A percentile compares a stretch with the other conserved stretches of the same genome.
Evolutionary conservation across 805 yeast species (phyloP).

Genomic region (Blastobotrys attinorum): DNA sequence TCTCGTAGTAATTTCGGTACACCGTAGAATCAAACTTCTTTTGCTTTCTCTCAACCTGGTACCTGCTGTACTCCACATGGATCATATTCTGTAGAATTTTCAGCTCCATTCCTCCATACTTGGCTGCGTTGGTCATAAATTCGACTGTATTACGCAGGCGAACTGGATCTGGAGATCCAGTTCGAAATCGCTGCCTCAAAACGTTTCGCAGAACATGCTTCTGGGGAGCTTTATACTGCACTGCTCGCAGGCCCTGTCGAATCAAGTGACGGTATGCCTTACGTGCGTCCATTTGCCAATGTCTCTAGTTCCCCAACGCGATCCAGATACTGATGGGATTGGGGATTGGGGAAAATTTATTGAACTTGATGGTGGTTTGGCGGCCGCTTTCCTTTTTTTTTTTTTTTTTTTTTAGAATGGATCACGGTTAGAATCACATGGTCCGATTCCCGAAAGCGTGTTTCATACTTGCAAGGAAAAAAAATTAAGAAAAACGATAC

Average conservation of each 20-base stretch:
- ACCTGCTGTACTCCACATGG: slow-evolving; percentile 1
- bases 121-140: neutral
- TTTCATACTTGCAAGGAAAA: no score
- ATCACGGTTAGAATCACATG: no score
- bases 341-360: no score
- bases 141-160: neutral
- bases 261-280: slow-evolving; percentile 1
- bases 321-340: no score
- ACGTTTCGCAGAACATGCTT: neutral
- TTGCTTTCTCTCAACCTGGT: neutral
- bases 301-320: no score
- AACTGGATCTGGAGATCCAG: neutral
- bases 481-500: no score
- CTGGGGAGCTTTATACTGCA: slow-evolving; percentile 1
- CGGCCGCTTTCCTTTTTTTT: no score
- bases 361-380: no score
- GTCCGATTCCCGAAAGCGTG: no score
- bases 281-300: neutral
- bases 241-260: slow-evolving; percentile 1
- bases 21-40: neutral
- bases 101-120: neutral
- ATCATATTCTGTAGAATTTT: neutral
- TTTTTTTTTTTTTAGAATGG: no score
- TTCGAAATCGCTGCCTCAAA: neutral
- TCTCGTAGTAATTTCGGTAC: neutral